Evolutionary conservation across 2,329 filamentous ascomycete genomes (phyloP).

Genomic region (Sordariomycetes sp.): DNA sequence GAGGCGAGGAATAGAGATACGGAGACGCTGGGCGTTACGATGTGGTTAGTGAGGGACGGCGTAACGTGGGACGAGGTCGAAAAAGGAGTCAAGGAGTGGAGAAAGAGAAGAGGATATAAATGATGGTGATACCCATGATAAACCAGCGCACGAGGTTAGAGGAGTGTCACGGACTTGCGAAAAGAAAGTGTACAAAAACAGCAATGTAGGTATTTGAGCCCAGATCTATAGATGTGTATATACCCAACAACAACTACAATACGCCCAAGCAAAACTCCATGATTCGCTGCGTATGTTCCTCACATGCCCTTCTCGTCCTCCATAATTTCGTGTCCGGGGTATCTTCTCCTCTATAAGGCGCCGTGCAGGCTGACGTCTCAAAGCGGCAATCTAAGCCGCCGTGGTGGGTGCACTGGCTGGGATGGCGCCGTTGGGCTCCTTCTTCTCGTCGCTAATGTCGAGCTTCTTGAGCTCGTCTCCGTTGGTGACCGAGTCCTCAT

Average conservation of each 20-base stretch:
- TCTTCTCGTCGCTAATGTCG: conserved; percentile 16
- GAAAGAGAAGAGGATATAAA: conserved; percentile 52
- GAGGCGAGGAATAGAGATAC: conserved; percentile 82
- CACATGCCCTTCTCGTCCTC: neutral
- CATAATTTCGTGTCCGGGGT: neutral
- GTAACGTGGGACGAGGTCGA: conserved; percentile 71
- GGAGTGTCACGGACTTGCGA: neutral
- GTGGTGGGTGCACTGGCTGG: conserved; percentile 2
- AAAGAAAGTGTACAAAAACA: neutral
- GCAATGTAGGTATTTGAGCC: neutral
- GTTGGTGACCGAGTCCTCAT: conserved; percentile 16
- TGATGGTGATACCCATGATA: neutral
- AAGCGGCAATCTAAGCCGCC: too few relatives aligned
- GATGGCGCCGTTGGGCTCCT: conserved; percentile 2
- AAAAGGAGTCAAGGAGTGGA: conserved; percentile 71
- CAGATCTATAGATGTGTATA: neutral
- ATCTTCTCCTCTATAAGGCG: too few relatives aligned
- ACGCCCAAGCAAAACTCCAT: neutral
- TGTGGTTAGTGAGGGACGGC: conserved; percentile 74
- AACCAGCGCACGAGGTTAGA: neutral
- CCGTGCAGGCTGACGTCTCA: too few relatives aligned
- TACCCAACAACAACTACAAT: neutral
- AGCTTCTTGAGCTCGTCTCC: conserved; percentile 21
- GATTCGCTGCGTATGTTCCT: neutral
- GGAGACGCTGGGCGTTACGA: conserved; percentile 67